Base-by-base conservation (phyloP, 78 protist genomes). In the Trichosphaerium sp. region DNA sequence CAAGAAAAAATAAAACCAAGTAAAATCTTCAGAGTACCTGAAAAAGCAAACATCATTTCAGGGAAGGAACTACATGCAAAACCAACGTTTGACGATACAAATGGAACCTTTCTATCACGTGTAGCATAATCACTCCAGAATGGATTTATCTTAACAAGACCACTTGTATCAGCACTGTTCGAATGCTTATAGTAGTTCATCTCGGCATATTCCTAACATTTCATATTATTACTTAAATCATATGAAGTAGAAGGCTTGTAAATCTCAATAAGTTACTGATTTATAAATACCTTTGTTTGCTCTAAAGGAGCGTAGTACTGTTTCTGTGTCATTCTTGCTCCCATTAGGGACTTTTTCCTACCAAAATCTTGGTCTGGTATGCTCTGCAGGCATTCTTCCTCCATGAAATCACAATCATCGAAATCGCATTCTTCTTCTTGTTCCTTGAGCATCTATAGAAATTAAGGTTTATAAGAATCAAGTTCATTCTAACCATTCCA, bases 161-260 rank as follows among this genome's bases (percentile, higher is more conserved):
- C 47, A 1, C 47, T 10, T 12, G 28, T 28, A 12, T 60, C 12
- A 29, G 32, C 21, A 23, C 43, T 15, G 10, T 63, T 59, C 12
- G 57, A 28, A 23, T 37, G 49, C 37, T 74, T 61, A 14, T 74
- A 74, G 43, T 74, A 74, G 60, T 74, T n/a, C 28, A 74, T 74
- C 39, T 74, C 80, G 0, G 80, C 80, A 28, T 28, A 74, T 23
- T 74, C 80, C 29, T 74, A 57, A 18, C 75, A 67, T 40, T 61
- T 74, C 39, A 67, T 74, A 29, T 67, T 74, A n/a, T 40, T n/a
- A n/a, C n/a, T n/a, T n/a, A n/a, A n/a, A n/a, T n/a, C n/a, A n/a
- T n/a, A n/a, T n/a, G n/a, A n/a, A n/a, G n/a, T n/a, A n/a, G n/a
- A n/a, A n/a, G n/a, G 31, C 48, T 62, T 40, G 25, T 63, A 74